Percentiles rank a stretch among this genome's conserved stretches.
These are phyloP conservation scores for Acmispon strigosus DNA, from an alignment of 306 rosid species.

Conservation along the genomic window DNA sequence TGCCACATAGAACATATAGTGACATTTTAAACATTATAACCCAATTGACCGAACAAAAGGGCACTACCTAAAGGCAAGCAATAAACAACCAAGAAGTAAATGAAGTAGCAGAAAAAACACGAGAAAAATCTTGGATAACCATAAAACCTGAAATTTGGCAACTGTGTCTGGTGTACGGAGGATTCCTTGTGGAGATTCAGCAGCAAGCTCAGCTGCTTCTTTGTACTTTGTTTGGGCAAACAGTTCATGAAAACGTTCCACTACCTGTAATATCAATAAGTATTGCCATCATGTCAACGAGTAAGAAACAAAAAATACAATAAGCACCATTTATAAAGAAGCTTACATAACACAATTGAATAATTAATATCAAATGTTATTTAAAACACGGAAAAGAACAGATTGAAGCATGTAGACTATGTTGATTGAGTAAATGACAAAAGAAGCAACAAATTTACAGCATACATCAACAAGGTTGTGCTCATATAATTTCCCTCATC, in stretches of 20 bases:
- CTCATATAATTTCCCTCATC: not conserved
- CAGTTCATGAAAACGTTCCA: constrained; percentile 94
- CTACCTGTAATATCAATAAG: constrained; percentile 58
- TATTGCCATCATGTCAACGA: constrained; percentile 14
- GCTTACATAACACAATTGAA: not conserved
- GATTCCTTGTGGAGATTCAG: constrained; percentile 98
- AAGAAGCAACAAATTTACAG: constrained; percentile 11
- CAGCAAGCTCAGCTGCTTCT: constrained; percentile 99
- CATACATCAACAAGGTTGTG: not conserved
- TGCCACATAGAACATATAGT: constrained; percentile 30
- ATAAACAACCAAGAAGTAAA: not conserved
- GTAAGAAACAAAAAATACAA: not conserved
- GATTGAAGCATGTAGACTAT: not conserved
- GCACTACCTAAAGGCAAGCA: not conserved
- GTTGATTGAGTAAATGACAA: not conserved
- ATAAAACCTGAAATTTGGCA: constrained; percentile 91
- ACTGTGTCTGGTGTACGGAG: constrained; percentile 98
- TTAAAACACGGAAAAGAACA: not conserved
- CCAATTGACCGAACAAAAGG: not conserved
- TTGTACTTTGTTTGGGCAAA: constrained; percentile 98
- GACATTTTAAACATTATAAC: not conserved
- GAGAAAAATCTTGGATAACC: not conserved
- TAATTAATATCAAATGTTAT: not conserved
- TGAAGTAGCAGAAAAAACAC: not conserved
- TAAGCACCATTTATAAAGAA: not conserved